Evolutionary conservation across 768 basidiomycete species (phyloP), one percentile per base, ranked within the genome.

Genomic region (Amylocystis lapponica): DNA sequence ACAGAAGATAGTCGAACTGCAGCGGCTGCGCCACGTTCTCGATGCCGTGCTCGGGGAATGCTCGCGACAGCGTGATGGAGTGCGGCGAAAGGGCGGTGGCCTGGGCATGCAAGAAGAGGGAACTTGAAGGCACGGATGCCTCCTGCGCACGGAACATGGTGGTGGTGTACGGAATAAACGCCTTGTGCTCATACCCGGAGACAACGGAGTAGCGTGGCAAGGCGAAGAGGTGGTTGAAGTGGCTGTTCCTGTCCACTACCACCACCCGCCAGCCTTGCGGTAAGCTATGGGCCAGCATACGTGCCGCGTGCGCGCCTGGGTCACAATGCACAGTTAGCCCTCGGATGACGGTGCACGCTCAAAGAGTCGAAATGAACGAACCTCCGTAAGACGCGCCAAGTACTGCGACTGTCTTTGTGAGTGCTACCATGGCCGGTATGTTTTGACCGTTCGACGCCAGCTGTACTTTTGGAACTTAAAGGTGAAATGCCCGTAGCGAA

Each of bases 181-280:
- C 78, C 66, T 81, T 83, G 61, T 81, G 75, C 59, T 79, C 79
- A 49, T 81, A 75, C 16, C 75, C 72, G 32, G 77, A 67, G 5
- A 81, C 67, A 17, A 80, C 72, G 14, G 78, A 71, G 39, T 74
- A 71, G 39, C 80, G 66, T 4, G 79, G 75, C 29, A 82, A 67
- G 23, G 75, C 72, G 56, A 82, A 84, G 1, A 80, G 38, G 27
- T 41, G 42, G 37, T 36, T 43, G 11, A 65, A 72, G 47, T 59
- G 79, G 72, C 71, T 74, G 55, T 84, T 82, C 37, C 77, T 64
- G 49, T 82, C 80, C 27, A 83, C 66, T 11, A 81, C 57, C 4
- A 81, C 64, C 20, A 83, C 65, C 21, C 71, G 67, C 76, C 79
- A 78, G 13, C 61, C 72, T 11, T 64, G 58, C 4, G 78, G 78